Percentiles rank a stretch among this genome's conserved stretches.
Conservation (phyloP, 202 grass and related monocot species). For the Miscanthus sacchariflorus region DNA sequence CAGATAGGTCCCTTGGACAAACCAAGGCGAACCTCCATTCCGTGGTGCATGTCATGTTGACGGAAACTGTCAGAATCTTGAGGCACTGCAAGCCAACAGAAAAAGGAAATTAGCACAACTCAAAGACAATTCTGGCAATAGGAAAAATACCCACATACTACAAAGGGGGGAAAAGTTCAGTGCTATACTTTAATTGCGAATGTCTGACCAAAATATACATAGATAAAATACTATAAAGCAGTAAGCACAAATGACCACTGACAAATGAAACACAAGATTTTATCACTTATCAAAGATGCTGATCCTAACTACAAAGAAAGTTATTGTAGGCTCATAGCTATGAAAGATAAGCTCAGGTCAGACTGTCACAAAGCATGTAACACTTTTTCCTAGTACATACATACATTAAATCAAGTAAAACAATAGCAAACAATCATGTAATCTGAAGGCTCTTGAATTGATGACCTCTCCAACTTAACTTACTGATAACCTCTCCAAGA, state of each 20-base stretch:
- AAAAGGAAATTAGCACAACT: slow-evolving; percentile 20
- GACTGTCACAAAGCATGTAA: not conserved
- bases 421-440: not conserved
- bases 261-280: not conserved
- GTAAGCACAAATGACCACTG: not conserved
- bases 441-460: not conserved
- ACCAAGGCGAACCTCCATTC: slow-evolving; percentile 80
- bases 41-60: slow-evolving; percentile 71
- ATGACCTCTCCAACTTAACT: not conserved
- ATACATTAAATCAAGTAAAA: not conserved
- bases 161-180: not conserved
- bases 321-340: not conserved
- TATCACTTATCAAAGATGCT: not conserved
- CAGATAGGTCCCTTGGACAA: slow-evolving; percentile 67
- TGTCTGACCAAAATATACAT: not conserved
- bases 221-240: not conserved
- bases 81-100: slow-evolving; percentile 49
- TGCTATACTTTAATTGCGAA: not conserved
- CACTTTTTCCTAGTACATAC: not conserved
- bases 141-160: not conserved
- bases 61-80: slow-evolving; percentile 71
- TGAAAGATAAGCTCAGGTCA: not conserved
- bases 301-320: not conserved
- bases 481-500: not conserved
- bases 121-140: not conserved